Evolutionary conservation across 2,329 filamentous ascomycete genomes (phyloP).

Genomic region (Acrocalymma vagum): DNA sequence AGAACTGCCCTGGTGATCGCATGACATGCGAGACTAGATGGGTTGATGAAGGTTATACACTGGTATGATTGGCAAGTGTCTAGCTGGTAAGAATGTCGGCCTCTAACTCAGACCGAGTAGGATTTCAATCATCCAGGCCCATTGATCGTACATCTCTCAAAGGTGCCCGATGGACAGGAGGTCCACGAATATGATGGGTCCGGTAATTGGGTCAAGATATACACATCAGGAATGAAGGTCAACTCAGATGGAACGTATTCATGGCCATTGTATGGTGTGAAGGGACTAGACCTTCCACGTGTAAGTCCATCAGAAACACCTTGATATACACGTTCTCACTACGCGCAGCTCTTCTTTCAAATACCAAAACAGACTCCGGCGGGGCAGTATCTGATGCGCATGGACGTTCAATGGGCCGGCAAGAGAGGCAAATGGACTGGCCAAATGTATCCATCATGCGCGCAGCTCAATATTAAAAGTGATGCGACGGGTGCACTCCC

Average conservation of each 20-base stretch:
- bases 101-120: too few species aligned
- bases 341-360: constrained; percentile 1
- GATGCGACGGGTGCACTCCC: constrained; percentile 3
- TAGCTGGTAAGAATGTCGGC: too few species aligned
- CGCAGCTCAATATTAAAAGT: constrained; percentile 9
- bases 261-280: not conserved
- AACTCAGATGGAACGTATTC: not conserved
- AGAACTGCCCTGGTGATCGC: too few species aligned
- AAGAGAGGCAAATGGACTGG: not conserved
- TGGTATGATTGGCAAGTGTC: too few species aligned
- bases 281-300: not conserved
- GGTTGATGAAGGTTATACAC: too few species aligned
- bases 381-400: constrained; percentile 12
- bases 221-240: constrained; percentile 9
- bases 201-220: constrained; percentile 18
- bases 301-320: too few species aligned
- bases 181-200: constrained; percentile 14
- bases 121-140: constrained; percentile 10
- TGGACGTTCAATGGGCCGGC: constrained; percentile 7
- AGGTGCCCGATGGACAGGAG: constrained; percentile 11
- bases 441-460: constrained; percentile 11
- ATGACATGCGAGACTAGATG: too few species aligned
- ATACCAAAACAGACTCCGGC: constrained; percentile 9
- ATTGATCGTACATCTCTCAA: constrained; percentile 11
- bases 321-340: not conserved